A percentile compares a stretch with the other conserved stretches of the same genome.
phyloP scores from a whole-genome alignment of 345 rosid genomes.

The Euphorbia tirucalli region DNA sequence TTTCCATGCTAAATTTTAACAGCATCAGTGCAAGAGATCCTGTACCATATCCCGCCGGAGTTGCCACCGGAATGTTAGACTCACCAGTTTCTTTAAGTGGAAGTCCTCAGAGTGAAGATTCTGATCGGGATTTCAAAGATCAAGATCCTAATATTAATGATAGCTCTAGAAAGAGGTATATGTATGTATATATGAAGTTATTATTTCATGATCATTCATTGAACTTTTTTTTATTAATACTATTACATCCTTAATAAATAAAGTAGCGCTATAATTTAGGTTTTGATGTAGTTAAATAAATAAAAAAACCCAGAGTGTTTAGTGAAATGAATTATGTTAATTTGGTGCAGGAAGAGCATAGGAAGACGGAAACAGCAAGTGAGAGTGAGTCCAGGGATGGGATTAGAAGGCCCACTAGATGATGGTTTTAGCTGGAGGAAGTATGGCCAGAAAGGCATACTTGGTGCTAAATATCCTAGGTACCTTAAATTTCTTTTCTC shows the following conservation, averaged over 20 bases:
- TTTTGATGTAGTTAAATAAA: too few relatives aligned
- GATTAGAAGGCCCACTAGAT: slow-evolving; percentile 57
- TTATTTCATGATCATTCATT: too few relatives aligned
- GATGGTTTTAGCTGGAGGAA: slow-evolving; percentile 97
- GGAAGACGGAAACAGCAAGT: slow-evolving; percentile 57
- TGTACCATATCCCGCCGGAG: not conserved
- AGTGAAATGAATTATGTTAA: too few relatives aligned
- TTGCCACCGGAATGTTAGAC: slow-evolving; percentile 29
- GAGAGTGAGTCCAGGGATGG: slow-evolving; percentile 47
- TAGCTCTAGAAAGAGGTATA: slow-evolving; percentile 42
- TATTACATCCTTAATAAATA: too few relatives aligned
- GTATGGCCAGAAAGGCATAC: slow-evolving; percentile 88
- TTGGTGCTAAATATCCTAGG: slow-evolving; percentile 81
- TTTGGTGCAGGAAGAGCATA: slow-evolving; percentile 44
- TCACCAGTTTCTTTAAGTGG: slow-evolving; percentile 45
- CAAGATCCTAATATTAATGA: too few relatives aligned
- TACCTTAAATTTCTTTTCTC: not conserved
- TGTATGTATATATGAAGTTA: not conserved
- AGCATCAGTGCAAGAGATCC: slow-evolving; percentile 13
- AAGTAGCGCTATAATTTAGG: too few relatives aligned
- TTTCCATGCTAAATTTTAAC: slow-evolving; percentile 47
- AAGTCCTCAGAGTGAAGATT: slow-evolving; percentile 71
- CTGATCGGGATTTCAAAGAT: too few relatives aligned
- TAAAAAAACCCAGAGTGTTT: too few relatives aligned
- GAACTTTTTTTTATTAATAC: too few relatives aligned